phyloP scores from a whole-genome alignment of 2,329 filamentous ascomycete species.

The Cladophialophora psammophila region DNA sequence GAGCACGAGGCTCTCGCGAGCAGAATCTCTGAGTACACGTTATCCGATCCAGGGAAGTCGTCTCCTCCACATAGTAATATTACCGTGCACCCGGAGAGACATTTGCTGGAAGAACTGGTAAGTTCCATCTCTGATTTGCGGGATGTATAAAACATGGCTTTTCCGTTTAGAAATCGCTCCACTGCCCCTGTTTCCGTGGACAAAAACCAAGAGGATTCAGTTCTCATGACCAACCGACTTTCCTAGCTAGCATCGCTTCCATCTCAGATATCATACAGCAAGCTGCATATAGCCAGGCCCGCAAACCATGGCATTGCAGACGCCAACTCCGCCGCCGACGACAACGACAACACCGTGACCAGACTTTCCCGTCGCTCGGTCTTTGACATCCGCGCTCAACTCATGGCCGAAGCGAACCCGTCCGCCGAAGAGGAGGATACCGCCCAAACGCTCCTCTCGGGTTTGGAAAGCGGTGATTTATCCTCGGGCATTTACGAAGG shows the following conservation, averaged over 20 bases:
- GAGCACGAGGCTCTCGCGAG: slow-evolving; percentile 20
- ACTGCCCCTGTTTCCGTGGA: background rate
- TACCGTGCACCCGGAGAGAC: slow-evolving; percentile 42
- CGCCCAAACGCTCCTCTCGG: slow-evolving; percentile 52
- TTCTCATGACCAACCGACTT: slow-evolving; percentile 9
- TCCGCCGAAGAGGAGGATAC: slow-evolving; percentile 44
- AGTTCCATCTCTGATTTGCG: slow-evolving; percentile 40
- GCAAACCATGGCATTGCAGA: slow-evolving; percentile 32
- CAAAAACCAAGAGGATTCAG: background rate
- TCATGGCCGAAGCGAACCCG: slow-evolving; percentile 64
- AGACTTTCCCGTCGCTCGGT: slow-evolving; percentile 59
- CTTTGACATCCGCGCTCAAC: slow-evolving; percentile 68
- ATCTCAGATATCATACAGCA: slow-evolving; percentile 67
- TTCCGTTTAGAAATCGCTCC: no score
- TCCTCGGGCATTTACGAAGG: slow-evolving; percentile 68
- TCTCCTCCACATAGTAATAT: slow-evolving; percentile 40
- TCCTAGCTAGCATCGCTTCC: slow-evolving; percentile 46
- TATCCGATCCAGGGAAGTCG: slow-evolving; percentile 22
- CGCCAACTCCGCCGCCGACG: slow-evolving; percentile 4
- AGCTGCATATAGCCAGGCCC: slow-evolving; percentile 48
- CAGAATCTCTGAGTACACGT: slow-evolving; percentile 23
- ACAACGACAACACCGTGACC: background rate
- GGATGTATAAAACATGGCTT: background rate
- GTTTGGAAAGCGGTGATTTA: slow-evolving; percentile 62
- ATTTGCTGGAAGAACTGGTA: slow-evolving; percentile 59